These are phyloP conservation scores for Yamadazyma triangularis DNA, from an alignment of 1,139 yeast species.

Conservation along the genomic window DNA sequence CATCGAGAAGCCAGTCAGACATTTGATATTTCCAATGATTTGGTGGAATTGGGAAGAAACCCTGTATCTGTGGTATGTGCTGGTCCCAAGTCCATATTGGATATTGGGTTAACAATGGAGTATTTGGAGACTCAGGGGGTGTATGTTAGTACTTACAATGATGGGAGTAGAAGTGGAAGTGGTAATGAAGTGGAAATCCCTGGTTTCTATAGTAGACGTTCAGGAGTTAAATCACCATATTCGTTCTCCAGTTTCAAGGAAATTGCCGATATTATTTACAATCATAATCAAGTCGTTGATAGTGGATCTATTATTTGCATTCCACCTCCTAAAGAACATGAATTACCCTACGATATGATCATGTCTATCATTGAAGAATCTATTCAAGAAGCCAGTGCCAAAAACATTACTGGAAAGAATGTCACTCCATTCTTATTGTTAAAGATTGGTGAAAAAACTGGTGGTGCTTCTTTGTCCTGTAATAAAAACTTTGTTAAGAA, in stretches of 20 bases:
- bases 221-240: conserved; percentile 71
- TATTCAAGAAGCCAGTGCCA: conserved; percentile 46
- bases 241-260: conserved; percentile 46
- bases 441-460: conserved; percentile 60
- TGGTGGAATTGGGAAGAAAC: conserved; percentile 78
- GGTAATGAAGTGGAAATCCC: conserved; percentile 48
- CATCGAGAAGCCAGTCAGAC: conserved; percentile 73
- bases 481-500: conserved; percentile 75
- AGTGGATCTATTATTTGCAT: conserved; percentile 79
- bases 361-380: conserved; percentile 56
- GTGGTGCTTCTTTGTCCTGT: conserved; percentile 66
- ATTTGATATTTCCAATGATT: conserved; percentile 83
- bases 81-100: conserved; percentile 86
- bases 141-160: conserved; percentile 50
- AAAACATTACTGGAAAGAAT: conserved; percentile 63
- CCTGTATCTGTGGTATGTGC: conserved; percentile 88
- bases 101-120: conserved; percentile 77
- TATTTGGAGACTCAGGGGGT: conserved; percentile 86
- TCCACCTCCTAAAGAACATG: conserved; percentile 70
- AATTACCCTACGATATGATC: conserved; percentile 54
- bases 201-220: conserved; percentile 76
- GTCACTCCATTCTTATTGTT: conserved; percentile 74
- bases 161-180: conserved; percentile 20
- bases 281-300: conserved; percentile 46
- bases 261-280: conserved; percentile 60